A percentile compares a stretch with the other conserved stretches of the same genome.
Conservation (phyloP, 768 basidiomycete genomes). For the Mrakia frigida region DNA sequence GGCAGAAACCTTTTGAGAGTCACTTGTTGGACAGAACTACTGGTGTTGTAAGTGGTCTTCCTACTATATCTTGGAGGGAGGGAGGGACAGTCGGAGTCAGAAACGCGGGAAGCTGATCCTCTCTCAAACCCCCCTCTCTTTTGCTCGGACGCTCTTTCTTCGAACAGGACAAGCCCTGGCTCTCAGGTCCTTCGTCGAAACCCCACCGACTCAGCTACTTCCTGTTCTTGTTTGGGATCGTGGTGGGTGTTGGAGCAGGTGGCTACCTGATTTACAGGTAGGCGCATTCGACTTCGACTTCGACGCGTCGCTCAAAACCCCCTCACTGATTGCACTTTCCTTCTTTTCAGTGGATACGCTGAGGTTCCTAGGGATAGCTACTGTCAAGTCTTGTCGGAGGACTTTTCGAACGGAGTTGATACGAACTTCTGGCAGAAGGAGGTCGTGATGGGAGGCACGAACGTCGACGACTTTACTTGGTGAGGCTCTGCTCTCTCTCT, state of each 20-base stretch:
- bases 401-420: constrained; percentile 55
- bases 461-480: not conserved
- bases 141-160: too few species aligned
- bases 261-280: constrained; percentile 22
- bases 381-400: constrained; percentile 67
- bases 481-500: not conserved
- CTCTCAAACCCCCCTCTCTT: too few species aligned
- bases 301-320: not conserved
- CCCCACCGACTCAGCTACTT: constrained; percentile 5
- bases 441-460: constrained; percentile 63
- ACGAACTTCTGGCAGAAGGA: constrained; percentile 62
- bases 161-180: constrained; percentile 14
- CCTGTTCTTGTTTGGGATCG: constrained; percentile 16
- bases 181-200: not conserved
- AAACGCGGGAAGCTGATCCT: not conserved
- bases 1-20: constrained; percentile 3
- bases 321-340: not conserved
- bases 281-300: not conserved
- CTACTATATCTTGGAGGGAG: not conserved
- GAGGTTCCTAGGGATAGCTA: constrained; percentile 22
- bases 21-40: not conserved
- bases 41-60: not conserved
- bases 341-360: constrained; percentile 3
- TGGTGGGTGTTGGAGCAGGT: constrained; percentile 7
- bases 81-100: not conserved